These are phyloP conservation scores for Bretschneidera sinensis DNA, from an alignment of 345 rosid species.

Conservation along the genomic window DNA sequence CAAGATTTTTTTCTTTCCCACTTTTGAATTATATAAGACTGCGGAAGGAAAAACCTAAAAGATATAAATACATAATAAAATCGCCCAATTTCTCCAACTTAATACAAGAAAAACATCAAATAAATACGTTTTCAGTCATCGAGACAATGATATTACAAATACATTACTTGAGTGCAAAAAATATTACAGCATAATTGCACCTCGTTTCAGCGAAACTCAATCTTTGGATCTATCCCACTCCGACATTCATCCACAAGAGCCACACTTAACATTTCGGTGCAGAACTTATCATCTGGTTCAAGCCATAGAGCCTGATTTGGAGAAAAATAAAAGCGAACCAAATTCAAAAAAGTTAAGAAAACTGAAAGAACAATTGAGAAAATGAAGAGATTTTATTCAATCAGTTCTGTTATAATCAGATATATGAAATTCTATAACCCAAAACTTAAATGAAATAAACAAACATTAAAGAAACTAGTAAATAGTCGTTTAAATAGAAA, in stretches of 20 bases:
- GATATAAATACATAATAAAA: too few relatives aligned
- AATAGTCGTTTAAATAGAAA: neutral
- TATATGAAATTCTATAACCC: neutral
- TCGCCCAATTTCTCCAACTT: too few relatives aligned
- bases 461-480: too few relatives aligned
- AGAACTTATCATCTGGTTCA: constrained; percentile 80
- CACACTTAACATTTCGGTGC: constrained; percentile 77
- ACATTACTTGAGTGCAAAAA: too few relatives aligned
- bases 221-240: constrained; percentile 48
- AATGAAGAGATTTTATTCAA: neutral
- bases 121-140: constrained; percentile 7
- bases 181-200: constrained; percentile 9
- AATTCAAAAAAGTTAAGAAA: neutral
- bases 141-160: constrained; percentile 13
- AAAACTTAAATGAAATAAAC: neutral
- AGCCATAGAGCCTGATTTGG: constrained; percentile 67
- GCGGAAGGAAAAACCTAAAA: too few relatives aligned
- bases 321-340: neutral
- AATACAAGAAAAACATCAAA: constrained; percentile 16
- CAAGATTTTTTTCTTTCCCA: too few relatives aligned
- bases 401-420: too few relatives aligned
- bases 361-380: neutral
- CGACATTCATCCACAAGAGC: constrained; percentile 75
- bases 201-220: constrained; percentile 40
- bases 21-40: too few relatives aligned